Conservation (phyloP, 1,139 yeast genomes). For the Groenewaldozyma sp. region DNA sequence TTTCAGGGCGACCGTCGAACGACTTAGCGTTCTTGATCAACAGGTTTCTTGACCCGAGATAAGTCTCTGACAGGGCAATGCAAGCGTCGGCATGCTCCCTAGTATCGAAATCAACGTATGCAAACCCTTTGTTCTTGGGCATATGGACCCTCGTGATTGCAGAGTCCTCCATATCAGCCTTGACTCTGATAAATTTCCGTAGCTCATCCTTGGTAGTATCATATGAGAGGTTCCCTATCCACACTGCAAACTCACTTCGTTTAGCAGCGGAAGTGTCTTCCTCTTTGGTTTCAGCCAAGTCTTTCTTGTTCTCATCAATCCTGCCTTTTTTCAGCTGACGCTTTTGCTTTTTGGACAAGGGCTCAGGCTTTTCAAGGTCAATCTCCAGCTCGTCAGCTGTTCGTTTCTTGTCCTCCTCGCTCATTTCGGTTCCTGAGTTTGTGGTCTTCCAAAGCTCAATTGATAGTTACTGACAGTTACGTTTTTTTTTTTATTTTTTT, state of each 20-base stretch:
- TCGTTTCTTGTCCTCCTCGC: slow-evolving; percentile 1
- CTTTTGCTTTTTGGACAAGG: slow-evolving; percentile 85
- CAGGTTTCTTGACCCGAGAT: slow-evolving; percentile 74
- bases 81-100: slow-evolving; percentile 55
- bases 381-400: slow-evolving; percentile 56
- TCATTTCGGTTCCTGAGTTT: too few species aligned
- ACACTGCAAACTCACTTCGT: slow-evolving; percentile 56
- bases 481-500: slow-evolving; percentile 4
- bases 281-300: slow-evolving; percentile 13
- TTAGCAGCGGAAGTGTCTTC: slow-evolving; percentile 25
- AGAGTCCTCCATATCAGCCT: slow-evolving; percentile 31
- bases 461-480: not conserved
- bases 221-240: slow-evolving; percentile 90
- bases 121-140: slow-evolving; percentile 68
- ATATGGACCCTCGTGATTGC: slow-evolving; percentile 36
- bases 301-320: slow-evolving; percentile 27
- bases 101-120: slow-evolving; percentile 76
- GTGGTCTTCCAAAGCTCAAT: not conserved
- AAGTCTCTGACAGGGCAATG: slow-evolving; percentile 57
- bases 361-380: slow-evolving; percentile 66
- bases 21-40: slow-evolving; percentile 75
- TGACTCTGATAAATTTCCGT: slow-evolving; percentile 41
- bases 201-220: slow-evolving; percentile 76
- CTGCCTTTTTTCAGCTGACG: slow-evolving; percentile 65
- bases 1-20: slow-evolving; percentile 73